Evolutionary conservation across 1,284 basidiomycete genomes (phyloP).

Genomic region (Fomitopsis betulina): DNA sequence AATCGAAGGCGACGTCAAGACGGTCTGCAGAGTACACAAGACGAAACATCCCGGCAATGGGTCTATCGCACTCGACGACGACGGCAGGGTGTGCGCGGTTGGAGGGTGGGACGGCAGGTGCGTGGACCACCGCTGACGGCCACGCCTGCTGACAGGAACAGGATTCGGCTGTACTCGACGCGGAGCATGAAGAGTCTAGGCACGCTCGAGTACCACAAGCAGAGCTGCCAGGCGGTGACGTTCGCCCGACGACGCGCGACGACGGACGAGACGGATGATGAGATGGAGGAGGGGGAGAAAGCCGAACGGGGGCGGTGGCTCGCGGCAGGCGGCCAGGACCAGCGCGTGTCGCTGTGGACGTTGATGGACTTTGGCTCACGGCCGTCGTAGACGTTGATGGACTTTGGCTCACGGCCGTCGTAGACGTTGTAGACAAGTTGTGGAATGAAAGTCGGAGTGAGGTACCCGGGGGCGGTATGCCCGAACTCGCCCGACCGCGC

Average conservation of each 20-base stretch:
- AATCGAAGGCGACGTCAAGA: constrained; percentile 7
- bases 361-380: constrained; percentile 55
- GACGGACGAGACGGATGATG: constrained; percentile 44
- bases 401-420: neutral
- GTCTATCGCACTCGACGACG: constrained; percentile 67
- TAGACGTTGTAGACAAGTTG: neutral
- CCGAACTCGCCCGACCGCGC: neutral
- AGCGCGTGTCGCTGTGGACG: constrained; percentile 73
- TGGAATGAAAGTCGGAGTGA: neutral
- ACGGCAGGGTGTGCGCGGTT: constrained; percentile 73
- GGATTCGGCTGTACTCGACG: constrained; percentile 76
- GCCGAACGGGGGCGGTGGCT: constrained; percentile 61
- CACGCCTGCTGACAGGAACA: constrained; percentile 26
- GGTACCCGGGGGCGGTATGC: neutral
- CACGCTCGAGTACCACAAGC: constrained; percentile 75
- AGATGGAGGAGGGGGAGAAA: constrained; percentile 48
- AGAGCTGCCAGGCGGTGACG: constrained; percentile 61
- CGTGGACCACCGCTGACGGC: constrained; percentile 21
- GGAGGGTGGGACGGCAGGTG: constrained; percentile 90
- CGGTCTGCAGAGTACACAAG: constrained; percentile 34
- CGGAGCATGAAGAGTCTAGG: constrained; percentile 76
- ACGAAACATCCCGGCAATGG: constrained; percentile 82
- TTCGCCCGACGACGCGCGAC: constrained; percentile 44
- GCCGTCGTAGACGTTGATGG: neutral
- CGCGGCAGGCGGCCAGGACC: constrained; percentile 69